Percentiles rank a stretch among this genome's conserved stretches.
Evolutionary conservation across 1,139 yeast species (phyloP).

Genomic region (Saccharomyces hybrid): DNA sequence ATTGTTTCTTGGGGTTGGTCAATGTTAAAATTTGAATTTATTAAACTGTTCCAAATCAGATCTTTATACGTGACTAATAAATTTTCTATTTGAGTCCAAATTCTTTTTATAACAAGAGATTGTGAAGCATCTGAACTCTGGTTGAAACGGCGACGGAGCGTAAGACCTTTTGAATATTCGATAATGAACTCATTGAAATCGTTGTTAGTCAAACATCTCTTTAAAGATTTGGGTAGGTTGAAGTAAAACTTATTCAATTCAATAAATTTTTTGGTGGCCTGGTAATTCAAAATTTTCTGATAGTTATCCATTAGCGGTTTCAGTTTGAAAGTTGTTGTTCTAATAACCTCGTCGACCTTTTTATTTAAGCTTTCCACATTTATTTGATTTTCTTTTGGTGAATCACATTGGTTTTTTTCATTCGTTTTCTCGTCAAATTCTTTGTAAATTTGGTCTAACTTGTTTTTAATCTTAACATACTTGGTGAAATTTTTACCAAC

Average conservation of each 20-base stretch:
- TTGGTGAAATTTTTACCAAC: slow-evolving; percentile 68
- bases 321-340: slow-evolving; percentile 57
- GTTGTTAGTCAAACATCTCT: slow-evolving; percentile 44
- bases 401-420: slow-evolving; percentile 9
- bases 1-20: slow-evolving; percentile 37
- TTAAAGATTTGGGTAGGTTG: slow-evolving; percentile 59
- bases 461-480: slow-evolving; percentile 69
- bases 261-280: slow-evolving; percentile 53
- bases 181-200: slow-evolving; percentile 67
- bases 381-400: slow-evolving; percentile 23
- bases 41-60: slow-evolving; percentile 53
- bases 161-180: slow-evolving; percentile 52
- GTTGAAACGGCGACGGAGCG: not conserved
- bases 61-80: slow-evolving; percentile 59
- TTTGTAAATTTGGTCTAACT: slow-evolving; percentile 49
- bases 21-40: slow-evolving; percentile 27
- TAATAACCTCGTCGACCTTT: slow-evolving; percentile 41
- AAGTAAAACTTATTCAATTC: slow-evolving; percentile 57
- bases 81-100: slow-evolving; percentile 61
- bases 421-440: slow-evolving; percentile 35
- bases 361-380: slow-evolving; percentile 38
- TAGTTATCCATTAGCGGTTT: slow-evolving; percentile 69
- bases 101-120: slow-evolving; percentile 35
- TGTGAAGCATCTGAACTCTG: not conserved
- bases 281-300: slow-evolving; percentile 51